Evolutionary conservation across 257 asterid species (phyloP), one percentile per base, ranked within the genome.

Genomic region (Jaltomata sinuosa): DNA sequence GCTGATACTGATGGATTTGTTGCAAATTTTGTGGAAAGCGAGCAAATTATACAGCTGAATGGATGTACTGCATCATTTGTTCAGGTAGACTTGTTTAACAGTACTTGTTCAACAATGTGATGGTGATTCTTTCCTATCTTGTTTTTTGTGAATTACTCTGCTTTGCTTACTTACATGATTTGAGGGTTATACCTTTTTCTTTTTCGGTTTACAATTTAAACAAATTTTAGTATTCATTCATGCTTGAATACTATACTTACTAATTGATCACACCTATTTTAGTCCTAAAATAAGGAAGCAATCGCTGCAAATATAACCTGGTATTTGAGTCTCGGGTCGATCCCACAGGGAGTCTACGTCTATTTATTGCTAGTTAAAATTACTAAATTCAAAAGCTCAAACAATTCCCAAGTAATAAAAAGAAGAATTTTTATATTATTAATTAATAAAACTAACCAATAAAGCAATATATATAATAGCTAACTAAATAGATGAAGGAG

Each of bases 1-100:
- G 98, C 99, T 88, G 97, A 95, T 91, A 89, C 94, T 84, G 98
- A 97, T 90, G 99, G 99, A 80, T 95, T 87, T 86, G 99, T 95
- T 83, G 98, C 99, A 59, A 97, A 97, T 83, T 97, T 97, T 84
- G 96, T 97, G 87, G 99, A 97, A 93, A 91, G 93, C 81, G 99
- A 97, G 90, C 98, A 97, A 87, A 91, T 94, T 84, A 69, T 97
- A 45, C 95, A 92, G 87, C 83, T 87, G 83, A 95, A 94, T 81
- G 98, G 97, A 83, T 45, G 83, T 68, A 92, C 92, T 78, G 96
- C 98, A 84, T 94, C 99, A 82, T 95, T 91, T 87, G 86, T 97
- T 84, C 98, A 97, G 96, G 99, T 94, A 67, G 68, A 54, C 85
- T 49, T 67, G 8, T 27, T 77, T 29, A 27, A 77, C n/a, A n/a